Percentiles rank a stretch among this genome's conserved stretches.
Conservation (phyloP, 129 eudicot genomes). For the Escallonia rubra region DNA sequence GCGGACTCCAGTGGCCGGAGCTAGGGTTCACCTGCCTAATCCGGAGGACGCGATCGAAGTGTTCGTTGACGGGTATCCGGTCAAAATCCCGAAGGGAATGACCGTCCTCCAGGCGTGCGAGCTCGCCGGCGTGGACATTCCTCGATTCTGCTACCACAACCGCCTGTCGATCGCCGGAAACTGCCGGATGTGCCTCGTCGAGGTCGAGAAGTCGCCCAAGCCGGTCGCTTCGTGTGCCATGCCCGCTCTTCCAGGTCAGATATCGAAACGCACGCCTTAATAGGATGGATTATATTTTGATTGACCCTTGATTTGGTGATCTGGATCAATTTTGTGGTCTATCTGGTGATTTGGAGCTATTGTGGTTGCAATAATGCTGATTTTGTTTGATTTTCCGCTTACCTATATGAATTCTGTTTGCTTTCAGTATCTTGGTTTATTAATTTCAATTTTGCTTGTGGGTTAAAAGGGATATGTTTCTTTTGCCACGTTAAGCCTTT, state of each 20-base stretch:
- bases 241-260: slow-evolving; percentile 86
- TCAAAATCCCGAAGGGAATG: slow-evolving; percentile 94
- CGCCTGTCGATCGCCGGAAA: slow-evolving; percentile 92
- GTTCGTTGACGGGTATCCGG: slow-evolving; percentile 93
- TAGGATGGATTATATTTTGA: neutral
- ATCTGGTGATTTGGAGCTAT: neutral
- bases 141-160: slow-evolving; percentile 78
- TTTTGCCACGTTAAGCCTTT: too few species aligned
- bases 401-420: neutral
- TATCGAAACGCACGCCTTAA: neutral
- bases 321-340: neutral
- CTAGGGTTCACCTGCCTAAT: slow-evolving; percentile 83
- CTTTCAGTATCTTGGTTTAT: neutral
- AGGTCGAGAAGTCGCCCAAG: slow-evolving; percentile 91
- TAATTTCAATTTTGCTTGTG: too few species aligned
- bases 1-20: slow-evolving; percentile 67
- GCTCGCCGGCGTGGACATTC: slow-evolving; percentile 92
- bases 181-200: slow-evolving; percentile 92
- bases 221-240: slow-evolving; percentile 99
- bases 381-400: too few species aligned
- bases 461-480: too few species aligned
- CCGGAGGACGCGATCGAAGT: slow-evolving; percentile 96
- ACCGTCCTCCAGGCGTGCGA: slow-evolving; percentile 93
- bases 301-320: neutral
- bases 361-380: neutral